phyloP scores from a whole-genome alignment of 352 stramenopile genomes.

The Aphanomyces stellatus region DNA sequence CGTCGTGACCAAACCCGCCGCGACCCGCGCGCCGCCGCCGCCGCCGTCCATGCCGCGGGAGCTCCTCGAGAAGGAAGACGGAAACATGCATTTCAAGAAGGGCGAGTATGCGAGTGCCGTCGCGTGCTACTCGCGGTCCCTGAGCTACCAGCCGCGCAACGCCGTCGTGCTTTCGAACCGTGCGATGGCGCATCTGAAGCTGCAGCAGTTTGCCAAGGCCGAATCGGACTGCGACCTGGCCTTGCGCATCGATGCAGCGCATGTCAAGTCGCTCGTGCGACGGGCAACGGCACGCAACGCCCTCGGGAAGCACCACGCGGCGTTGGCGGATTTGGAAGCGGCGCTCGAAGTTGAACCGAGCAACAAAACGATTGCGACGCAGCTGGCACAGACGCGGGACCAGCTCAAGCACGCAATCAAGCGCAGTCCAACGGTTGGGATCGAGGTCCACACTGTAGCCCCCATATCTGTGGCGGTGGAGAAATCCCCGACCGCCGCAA shows the following conservation, averaged over 20 bases:
- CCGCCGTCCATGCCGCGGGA: conserved; percentile 26
- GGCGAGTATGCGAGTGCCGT: conserved; percentile 83
- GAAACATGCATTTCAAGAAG: conserved; percentile 87
- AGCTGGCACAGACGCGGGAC: conserved; percentile 53
- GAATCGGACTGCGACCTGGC: conserved; percentile 85
- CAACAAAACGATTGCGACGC: conserved; percentile 56
- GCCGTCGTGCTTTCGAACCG: conserved; percentile 83
- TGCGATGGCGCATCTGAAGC: conserved; percentile 85
- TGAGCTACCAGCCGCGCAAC: conserved; percentile 66
- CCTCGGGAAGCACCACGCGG: conserved; percentile 76
- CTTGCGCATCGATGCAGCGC: conserved; percentile 61
- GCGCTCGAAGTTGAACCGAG: conserved; percentile 55
- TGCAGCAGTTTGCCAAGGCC: conserved; percentile 76
- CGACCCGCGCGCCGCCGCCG: neutral
- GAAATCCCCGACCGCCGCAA: neutral
- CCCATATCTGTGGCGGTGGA: neutral
- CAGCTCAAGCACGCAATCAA: conserved; percentile 60
- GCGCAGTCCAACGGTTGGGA: conserved; percentile 38
- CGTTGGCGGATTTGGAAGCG: conserved; percentile 70
- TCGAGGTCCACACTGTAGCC: conserved; percentile 39
- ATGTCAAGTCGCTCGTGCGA: conserved; percentile 81
- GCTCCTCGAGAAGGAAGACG: conserved; percentile 80
- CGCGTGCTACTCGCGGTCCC: conserved; percentile 80
- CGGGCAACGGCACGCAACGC: conserved; percentile 80
- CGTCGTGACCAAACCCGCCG: neutral